phyloP scores from a whole-genome alignment of 257 asterid species.

The Buddleja alternifolia region DNA sequence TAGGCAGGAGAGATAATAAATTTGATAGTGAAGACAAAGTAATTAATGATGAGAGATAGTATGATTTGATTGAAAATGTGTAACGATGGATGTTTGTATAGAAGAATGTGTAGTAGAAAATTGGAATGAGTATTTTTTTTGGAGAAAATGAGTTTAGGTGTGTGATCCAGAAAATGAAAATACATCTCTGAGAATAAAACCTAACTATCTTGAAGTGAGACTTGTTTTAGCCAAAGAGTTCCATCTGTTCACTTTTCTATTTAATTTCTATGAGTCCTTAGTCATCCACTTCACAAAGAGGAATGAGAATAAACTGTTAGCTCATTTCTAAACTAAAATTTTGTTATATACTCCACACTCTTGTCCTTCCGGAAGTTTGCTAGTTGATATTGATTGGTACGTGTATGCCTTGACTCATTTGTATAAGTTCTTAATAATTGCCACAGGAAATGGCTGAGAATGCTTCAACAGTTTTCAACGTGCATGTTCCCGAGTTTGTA shows the following conservation, averaged over 20 bases:
- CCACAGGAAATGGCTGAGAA: slow-evolving; percentile 98
- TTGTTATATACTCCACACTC: not conserved
- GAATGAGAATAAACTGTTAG: slow-evolving; percentile 5
- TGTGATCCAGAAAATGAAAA: no score
- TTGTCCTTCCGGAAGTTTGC: slow-evolving; percentile 12
- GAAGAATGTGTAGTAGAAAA: no score
- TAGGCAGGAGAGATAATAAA: no score
- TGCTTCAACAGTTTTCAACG: slow-evolving; percentile 98
- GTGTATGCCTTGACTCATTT: slow-evolving; percentile 21
- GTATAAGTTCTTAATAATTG: slow-evolving; percentile 25
- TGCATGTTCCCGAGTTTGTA: slow-evolving; percentile 94
- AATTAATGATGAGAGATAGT: no score
- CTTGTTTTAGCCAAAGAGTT: slow-evolving; percentile 1
- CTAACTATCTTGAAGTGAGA: not conserved
- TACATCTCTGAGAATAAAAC: no score
- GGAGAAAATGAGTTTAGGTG: no score
- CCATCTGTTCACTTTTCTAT: not conserved
- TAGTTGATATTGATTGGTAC: slow-evolving; percentile 16
- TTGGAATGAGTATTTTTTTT: no score
- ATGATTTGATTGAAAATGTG: no score
- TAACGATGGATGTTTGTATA: no score
- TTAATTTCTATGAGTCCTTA: not conserved
- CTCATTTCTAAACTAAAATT: not conserved
- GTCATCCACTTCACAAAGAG: not conserved
- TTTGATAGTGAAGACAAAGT: no score